These are phyloP conservation scores for Aspergillus affinis DNA, from an alignment of 495 filamentous ascomycete genomes.

Conservation along the genomic window DNA sequence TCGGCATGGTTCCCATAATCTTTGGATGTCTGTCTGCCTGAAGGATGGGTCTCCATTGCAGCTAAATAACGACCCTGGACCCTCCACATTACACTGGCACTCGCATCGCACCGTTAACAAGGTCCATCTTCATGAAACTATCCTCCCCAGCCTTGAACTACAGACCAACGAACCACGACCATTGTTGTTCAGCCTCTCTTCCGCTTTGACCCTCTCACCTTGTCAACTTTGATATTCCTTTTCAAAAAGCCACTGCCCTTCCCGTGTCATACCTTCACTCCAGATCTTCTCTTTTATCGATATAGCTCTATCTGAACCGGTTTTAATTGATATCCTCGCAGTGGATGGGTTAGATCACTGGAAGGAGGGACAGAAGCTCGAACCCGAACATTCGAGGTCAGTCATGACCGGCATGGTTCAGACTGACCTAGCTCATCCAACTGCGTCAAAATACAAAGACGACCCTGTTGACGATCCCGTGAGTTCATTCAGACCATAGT, in stretches of 20 bases:
- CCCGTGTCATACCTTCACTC: constrained; percentile 7
- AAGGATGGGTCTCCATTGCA: constrained; percentile 38
- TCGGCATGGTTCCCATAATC: constrained; percentile 16
- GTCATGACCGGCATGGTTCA: constrained; percentile 50
- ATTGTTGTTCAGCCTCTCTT: constrained; percentile 20
- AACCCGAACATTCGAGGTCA: constrained; percentile 24
- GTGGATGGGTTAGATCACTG: constrained; percentile 8
- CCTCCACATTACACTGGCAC: constrained; percentile 37
- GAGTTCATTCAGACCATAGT: constrained; percentile 24
- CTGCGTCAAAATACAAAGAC: constrained; percentile 44
- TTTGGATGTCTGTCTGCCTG: constrained; percentile 17
- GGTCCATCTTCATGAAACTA: constrained; percentile 26
- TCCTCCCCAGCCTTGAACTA: constrained; percentile 22
- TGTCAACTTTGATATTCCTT: constrained; percentile 15
- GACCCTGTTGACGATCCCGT: constrained; percentile 43
- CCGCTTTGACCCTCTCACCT: constrained; percentile 16
- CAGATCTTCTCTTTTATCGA: background rate
- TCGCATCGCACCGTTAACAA: constrained; percentile 35
- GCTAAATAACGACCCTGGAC: constrained; percentile 52
- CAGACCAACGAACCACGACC: constrained; percentile 22
- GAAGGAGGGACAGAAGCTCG: constrained; percentile 7
- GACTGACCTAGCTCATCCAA: constrained; percentile 42
- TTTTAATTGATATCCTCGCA: constrained; percentile 4
- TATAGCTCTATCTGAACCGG: constrained; percentile 5
- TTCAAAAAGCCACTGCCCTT: constrained; percentile 4